Percentiles rank a stretch among this genome's conserved stretches.
phyloP scores from a whole-genome alignment of 371 early-diverging fungal genomes.

The Blakeslea trispora region DNA sequence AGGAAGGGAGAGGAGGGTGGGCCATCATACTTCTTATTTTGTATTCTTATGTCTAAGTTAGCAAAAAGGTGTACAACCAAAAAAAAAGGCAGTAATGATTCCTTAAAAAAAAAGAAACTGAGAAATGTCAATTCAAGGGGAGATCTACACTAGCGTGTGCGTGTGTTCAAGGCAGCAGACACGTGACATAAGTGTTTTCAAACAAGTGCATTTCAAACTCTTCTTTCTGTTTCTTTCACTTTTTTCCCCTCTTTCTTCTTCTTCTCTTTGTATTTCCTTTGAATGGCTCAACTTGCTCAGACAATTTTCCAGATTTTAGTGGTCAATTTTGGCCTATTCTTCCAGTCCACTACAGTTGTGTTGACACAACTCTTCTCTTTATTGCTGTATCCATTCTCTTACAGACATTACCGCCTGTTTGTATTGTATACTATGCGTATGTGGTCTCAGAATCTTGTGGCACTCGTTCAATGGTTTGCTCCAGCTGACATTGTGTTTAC shows the following conservation, averaged over 20 bases:
- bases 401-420: slow-evolving; percentile 43
- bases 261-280: not conserved
- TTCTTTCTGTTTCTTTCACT: not conserved
- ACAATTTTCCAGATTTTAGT: slow-evolving; percentile 24
- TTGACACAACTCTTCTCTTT: slow-evolving; percentile 36
- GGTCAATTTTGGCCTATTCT: slow-evolving; percentile 31
- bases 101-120: too few relatives aligned
- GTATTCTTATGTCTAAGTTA: slow-evolving; percentile 2
- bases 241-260: not conserved
- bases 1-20: not conserved
- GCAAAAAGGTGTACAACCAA: too few relatives aligned
- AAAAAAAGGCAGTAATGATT: too few relatives aligned
- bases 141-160: too few relatives aligned
- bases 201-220: not conserved
- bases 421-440: slow-evolving; percentile 59
- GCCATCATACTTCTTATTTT: slow-evolving; percentile 1
- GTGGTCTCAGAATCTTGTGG: slow-evolving; percentile 64
- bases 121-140: too few relatives aligned
- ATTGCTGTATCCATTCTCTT: slow-evolving; percentile 38
- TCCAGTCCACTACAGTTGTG: slow-evolving; percentile 37
- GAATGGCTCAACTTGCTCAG: not conserved
- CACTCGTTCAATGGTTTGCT: slow-evolving; percentile 66
- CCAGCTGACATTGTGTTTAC: slow-evolving; percentile 63
- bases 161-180: too few relatives aligned
- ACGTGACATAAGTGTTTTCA: too few relatives aligned